Evolutionary conservation across 148 eudicot species (phyloP).

Genomic region (Camellia granthamiana): DNA sequence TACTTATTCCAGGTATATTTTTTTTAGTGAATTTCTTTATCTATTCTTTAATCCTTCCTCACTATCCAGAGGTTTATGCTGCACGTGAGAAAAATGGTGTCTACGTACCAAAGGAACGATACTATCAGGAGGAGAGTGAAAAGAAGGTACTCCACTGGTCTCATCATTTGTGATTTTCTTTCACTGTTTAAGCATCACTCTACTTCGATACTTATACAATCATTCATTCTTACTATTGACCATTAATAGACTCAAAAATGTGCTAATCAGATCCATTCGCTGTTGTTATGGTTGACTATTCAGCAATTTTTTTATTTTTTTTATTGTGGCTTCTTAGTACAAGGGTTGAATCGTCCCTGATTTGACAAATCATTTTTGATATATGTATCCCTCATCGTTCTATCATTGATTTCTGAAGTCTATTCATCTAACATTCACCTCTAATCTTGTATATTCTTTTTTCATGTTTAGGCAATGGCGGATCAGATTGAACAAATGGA

Average conservation of each 20-base stretch:
- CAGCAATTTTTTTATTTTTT: background rate
- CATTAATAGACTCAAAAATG: background rate
- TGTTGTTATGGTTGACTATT: background rate
- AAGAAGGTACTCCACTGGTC: no score
- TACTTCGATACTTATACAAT: background rate
- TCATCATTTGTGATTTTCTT: no score
- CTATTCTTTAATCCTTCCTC: no score
- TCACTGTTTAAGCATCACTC: background rate
- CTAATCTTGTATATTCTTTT: background rate
- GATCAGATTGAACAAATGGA: conserved; percentile 88
- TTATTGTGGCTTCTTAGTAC: background rate
- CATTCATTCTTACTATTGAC: background rate
- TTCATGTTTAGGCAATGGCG: conserved; percentile 57
- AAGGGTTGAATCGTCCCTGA: background rate
- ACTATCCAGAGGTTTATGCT: no score
- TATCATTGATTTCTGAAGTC: background rate
- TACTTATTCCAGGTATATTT: no score
- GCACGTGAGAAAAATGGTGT: no score
- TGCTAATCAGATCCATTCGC: background rate
- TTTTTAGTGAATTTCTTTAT: no score
- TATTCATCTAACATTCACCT: background rate
- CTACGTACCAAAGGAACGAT: no score
- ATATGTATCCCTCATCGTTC: background rate
- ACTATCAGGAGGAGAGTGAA: no score
- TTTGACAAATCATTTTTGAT: background rate